Evolutionary conservation across 2,329 filamentous ascomycete genomes (phyloP), one percentile per base, ranked within the genome.

Genomic region (Talaromyces sp.): DNA sequence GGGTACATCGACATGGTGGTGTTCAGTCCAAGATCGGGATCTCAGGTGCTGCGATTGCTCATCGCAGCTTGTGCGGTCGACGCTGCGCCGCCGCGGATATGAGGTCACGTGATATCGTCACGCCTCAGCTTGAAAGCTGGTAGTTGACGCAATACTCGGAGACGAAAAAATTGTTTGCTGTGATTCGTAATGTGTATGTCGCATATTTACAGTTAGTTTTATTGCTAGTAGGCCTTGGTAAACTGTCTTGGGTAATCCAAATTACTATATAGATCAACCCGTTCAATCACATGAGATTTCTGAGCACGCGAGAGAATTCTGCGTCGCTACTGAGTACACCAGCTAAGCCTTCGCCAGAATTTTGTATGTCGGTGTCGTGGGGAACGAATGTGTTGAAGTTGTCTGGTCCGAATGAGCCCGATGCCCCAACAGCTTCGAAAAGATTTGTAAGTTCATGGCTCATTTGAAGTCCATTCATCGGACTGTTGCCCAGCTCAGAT

Each of bases 401-500:
- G 36, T 78, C 75, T 50, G 76, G 57, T 9, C 73, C 70, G 65
- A 79, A 77, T 40, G 73, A 76, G 18, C 74, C 72, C 64, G 81
- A 83, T 0, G 81, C 82, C 0, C 85, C 86, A 4, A 85, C 85
- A 42, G 85, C 84, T 68, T 89, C 86, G 62, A 89, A 89, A 53
- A 88, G 69, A 64, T 81, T 85, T 4, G 85, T 87, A 56, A 89
- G 72, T 69, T 88, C 86, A 64, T 85, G 78, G 62, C 78, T 81
- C 74, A 82, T 85, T 59, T 87, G 85, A 69, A 87, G 81, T 8
- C 82, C 82, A 66, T 87, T 84, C 56, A 81, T 68, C 3, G 85
- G 85, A 65, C 81, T 85, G 44, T 79, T 83, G 28, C 82, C 82
- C 12, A 82, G 69, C 42, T 79, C 78, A 30, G 61, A 59, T 12